Base-by-base conservation (phyloP, 345 rosid species). In the Microcos paniculata region DNA sequence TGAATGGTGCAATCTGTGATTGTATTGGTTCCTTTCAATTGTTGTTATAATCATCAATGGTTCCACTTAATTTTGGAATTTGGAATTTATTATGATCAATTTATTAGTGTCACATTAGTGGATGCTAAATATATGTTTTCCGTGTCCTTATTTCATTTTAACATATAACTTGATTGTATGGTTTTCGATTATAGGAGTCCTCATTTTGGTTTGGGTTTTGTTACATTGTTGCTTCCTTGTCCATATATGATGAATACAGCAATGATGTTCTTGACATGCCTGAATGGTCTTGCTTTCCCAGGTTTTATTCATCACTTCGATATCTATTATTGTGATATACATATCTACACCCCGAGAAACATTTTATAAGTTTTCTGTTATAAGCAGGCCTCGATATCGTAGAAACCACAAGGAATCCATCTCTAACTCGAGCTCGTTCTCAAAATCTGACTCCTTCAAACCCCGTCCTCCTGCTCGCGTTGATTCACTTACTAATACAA, bases 231-330 rank as follows among this genome's bases (percentile, higher is more conserved):
- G 93, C 99, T 1, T 86, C 98, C 65, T 82, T 92, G 71, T 87
- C 99, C 55, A 82, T 96, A 67, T 93, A 92, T 16, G 99, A 96
- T 26, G 99, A 96, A 82, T 93, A 96, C 84, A 90, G 97, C 85
- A 96, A 87, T 24, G 98, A 93, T 75, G 35, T 92, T 65, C 93
- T 96, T 73, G 99, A 89, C 85, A 81, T 96, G 96, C 87, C 87
- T 10, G 99, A 93, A 87, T 94, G 97, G 70, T 92, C 99, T 77
- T 93, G 94, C 82, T 90, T 96, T 78, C 92, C 97, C 23, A 93
- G 98, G 94, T 90, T 73, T 63, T 26, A 42, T 76, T 76, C 73
- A 10, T n/a, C 77, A 53, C 71, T 56, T 58, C 18, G 49, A 24
- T 46, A 26, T 67, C 40, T 35, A 35, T 35, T 35, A 31, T 64